phyloP scores from a whole-genome alignment of 495 filamentous ascomycete species.

The Xylaria longipes region DNA sequence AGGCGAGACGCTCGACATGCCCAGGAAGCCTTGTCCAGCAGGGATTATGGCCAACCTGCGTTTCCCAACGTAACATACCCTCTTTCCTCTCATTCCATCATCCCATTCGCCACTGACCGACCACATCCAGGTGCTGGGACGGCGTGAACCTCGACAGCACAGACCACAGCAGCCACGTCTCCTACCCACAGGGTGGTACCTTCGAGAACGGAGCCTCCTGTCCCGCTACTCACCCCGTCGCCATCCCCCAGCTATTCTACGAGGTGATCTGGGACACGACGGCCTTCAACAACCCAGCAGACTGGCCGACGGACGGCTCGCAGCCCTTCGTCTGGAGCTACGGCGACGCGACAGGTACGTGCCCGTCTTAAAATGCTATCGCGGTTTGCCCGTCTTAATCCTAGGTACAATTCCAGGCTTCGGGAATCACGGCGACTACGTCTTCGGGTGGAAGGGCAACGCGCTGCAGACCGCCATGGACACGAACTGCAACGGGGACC shows the following conservation, averaged over 20 bases:
- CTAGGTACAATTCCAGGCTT: too few relatives aligned
- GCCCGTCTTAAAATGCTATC: too few relatives aligned
- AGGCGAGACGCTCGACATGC: constrained; percentile 40
- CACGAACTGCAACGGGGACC: constrained; percentile 33
- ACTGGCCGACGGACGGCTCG: constrained; percentile 50
- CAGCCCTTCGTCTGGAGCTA: constrained; percentile 55
- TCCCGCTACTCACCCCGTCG: constrained; percentile 42
- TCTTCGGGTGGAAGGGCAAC: constrained; percentile 41
- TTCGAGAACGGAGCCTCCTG: constrained; percentile 42
- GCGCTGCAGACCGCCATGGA: constrained; percentile 39
- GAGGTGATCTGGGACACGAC: constrained; percentile 50
- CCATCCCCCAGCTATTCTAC: constrained; percentile 47
- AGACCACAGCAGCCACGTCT: constrained; percentile 36
- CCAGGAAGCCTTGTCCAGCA: constrained; percentile 34
- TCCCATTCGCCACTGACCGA: neutral
- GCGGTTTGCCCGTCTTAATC: too few relatives aligned
- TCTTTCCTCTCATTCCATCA: neutral
- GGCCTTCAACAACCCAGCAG: constrained; percentile 43
- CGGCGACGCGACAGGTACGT: constrained; percentile 34
- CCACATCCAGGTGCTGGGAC: constrained; percentile 33
- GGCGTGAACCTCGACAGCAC: constrained; percentile 36
- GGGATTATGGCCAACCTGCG: constrained; percentile 51
- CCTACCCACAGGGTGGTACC: constrained; percentile 37
- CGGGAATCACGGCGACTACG: constrained; percentile 37
- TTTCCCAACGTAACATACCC: constrained; percentile 36